These are phyloP conservation scores for Xylariales sp. DNA, from an alignment of 2,329 filamentous ascomycete species.

Conservation along the genomic window DNA sequence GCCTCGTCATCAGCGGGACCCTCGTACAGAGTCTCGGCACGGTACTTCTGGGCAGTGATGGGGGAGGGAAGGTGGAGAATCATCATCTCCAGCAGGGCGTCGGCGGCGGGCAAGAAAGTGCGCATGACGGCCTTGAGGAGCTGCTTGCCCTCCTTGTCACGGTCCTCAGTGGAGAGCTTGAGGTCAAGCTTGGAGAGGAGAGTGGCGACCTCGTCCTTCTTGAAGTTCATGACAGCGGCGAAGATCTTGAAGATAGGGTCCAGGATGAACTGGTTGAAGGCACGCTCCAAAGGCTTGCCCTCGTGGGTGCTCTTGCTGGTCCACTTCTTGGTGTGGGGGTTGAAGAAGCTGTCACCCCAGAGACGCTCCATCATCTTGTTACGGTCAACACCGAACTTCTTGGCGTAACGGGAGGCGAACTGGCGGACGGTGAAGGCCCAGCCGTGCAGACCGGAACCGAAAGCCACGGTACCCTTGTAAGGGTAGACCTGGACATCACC, in stretches of 20 bases:
- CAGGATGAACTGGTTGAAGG: conserved; percentile 99
- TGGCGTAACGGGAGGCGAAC: conserved; percentile 92
- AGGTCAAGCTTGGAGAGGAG: conserved; percentile 92
- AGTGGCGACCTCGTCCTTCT: conserved; percentile 82
- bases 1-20: conserved; percentile 89
- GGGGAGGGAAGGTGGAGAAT: conserved; percentile 98
- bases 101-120: conserved; percentile 97
- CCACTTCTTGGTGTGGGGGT: conserved; percentile 99
- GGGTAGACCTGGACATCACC: conserved; percentile 99
- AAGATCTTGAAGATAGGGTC: conserved; percentile 99
- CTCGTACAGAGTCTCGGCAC: conserved; percentile 98
- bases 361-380: conserved; percentile 99
- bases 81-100: conserved; percentile 99
- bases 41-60: conserved; percentile 93
- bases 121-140: conserved; percentile 98
- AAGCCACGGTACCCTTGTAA: conserved; percentile 94
- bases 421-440: conserved; percentile 99
- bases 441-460: conserved; percentile 99
- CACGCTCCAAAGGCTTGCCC: conserved; percentile 89
- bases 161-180: conserved; percentile 84
- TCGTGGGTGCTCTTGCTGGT: conserved; percentile 80
- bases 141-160: conserved; percentile 92
- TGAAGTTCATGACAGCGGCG: conserved; percentile 94
- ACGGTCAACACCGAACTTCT: conserved; percentile 99
- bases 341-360: conserved; percentile 99